Evolutionary conservation across 495 filamentous ascomycete species (phyloP).

Genomic region (Cairneyella variabilis): DNA sequence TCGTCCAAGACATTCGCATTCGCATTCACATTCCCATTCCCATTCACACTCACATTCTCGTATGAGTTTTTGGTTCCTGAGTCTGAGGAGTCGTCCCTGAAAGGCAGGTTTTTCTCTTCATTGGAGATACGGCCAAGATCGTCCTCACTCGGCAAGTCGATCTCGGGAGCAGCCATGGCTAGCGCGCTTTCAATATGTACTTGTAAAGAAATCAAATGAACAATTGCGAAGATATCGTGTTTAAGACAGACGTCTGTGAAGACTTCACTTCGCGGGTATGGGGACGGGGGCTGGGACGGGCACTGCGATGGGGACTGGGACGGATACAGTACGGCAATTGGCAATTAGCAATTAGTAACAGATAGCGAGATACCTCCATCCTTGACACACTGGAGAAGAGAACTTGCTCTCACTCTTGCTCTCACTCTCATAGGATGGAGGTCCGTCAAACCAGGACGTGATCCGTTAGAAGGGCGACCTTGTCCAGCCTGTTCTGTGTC

Average conservation of each 20-base stretch:
- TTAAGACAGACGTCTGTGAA: background rate
- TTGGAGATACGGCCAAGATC: slow-evolving; percentile 7
- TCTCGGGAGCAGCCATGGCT: slow-evolving; percentile 17
- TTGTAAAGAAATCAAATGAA: background rate
- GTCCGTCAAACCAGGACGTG: too few species aligned
- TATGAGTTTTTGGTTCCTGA: background rate
- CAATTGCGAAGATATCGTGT: too few species aligned
- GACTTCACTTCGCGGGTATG: background rate
- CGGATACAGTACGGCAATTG: background rate
- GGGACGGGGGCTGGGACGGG: too few species aligned
- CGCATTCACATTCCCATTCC: too few species aligned
- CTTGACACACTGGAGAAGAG: slow-evolving; percentile 1
- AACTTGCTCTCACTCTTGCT: background rate
- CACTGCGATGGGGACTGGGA: too few species aligned
- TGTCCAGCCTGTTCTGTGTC: too few species aligned
- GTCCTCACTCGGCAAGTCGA: slow-evolving; percentile 8
- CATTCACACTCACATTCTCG: too few species aligned
- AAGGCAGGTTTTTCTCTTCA: slow-evolving; percentile 1
- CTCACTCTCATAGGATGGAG: too few species aligned
- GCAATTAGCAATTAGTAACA: too few species aligned
- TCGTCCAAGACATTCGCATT: slow-evolving; percentile 4
- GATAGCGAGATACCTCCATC: slow-evolving; percentile 2
- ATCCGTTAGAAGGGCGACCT: too few species aligned
- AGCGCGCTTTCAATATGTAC: background rate
- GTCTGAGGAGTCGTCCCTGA: background rate